Conservation (phyloP, 345 rosid genomes). For the Eucalyptus sp. region DNA sequence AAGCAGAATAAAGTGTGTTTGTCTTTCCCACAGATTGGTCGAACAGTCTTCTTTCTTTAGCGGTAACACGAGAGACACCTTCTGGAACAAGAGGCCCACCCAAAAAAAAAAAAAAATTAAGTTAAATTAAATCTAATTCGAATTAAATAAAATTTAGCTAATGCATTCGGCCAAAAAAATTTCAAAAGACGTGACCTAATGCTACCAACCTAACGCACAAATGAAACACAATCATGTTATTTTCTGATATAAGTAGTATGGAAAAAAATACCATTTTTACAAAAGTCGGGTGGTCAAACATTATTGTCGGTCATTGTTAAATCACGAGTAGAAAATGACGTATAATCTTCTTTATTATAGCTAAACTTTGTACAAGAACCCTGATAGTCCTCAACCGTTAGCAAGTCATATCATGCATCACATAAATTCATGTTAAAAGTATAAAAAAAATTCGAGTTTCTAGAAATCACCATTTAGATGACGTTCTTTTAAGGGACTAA, state of each 20-base stretch:
- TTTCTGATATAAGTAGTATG: background rate
- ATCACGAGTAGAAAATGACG: background rate
- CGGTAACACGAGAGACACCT: background rate
- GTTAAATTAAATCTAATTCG: background rate
- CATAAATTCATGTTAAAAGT: background rate
- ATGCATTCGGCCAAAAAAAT: background rate
- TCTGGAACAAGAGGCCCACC: background rate
- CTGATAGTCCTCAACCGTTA: background rate
- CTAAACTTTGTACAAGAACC: background rate
- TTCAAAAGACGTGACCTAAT: background rate
- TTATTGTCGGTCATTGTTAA: background rate
- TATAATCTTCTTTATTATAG: background rate
- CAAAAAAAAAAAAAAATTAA: background rate
- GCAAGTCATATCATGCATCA: background rate
- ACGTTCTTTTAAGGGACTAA: background rate
- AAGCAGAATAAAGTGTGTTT: background rate
- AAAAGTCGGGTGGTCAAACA: background rate
- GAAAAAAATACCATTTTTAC: background rate
- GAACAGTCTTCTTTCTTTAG: background rate
- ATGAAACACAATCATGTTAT: background rate
- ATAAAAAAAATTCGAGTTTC: background rate
- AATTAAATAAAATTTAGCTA: background rate
- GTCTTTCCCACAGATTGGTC: background rate
- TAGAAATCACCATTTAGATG: background rate
- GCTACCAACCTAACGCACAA: background rate